Evolutionary conservation across 106 monocot genomes (phyloP), one percentile per base, ranked within the genome.

Genomic region (Agapanthus africanus): DNA sequence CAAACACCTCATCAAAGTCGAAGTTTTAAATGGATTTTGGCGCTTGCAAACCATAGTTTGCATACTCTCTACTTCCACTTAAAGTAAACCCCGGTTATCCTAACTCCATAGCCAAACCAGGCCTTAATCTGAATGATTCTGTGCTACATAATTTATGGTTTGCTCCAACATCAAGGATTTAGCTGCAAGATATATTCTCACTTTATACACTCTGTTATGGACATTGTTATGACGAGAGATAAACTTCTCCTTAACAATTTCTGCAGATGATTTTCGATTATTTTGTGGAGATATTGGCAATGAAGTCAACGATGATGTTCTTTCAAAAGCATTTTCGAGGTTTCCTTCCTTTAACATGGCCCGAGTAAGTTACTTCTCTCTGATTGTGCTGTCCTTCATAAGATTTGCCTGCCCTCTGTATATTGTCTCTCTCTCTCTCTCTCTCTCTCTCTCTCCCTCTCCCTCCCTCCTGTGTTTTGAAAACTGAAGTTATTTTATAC

Each of bases 261-360:
- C 30, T 78, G 63, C 79, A 95, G 95, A 91, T 84, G 95, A 95
- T 67, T 95, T 79, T 51, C 85, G 95, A n/a, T 51, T 95, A 25
- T 95, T 95, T 68, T 95, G 95, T 84, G 95, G 95, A 67, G 91
- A 95, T 78, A 77, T 95, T 32, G 95, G 95, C 31, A 95, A 95
- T 65, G 95, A 95, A 86, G 95, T 95, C 28, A 95, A 91, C 70
- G 95, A 95, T 67, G 95, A 95, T 59, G 85, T 95, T 66, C 95
- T 95, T 69, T 80, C 95, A 49, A 95, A 95, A 78, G 85, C 95
- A 61, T 95, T 95, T 74, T 76, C 91, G 39, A 85, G 91, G 72
- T 95, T 91, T 40, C 95, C 95, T 16, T 67, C 81, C 35, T 95
- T 91, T 81, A 88, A 88, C 75, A 91, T 95, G 95, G 95, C 91